These are phyloP conservation scores for Paramecium sexaurelia DNA, from an alignment of 73 alveolate genomes.

Conservation along the genomic window DNA sequence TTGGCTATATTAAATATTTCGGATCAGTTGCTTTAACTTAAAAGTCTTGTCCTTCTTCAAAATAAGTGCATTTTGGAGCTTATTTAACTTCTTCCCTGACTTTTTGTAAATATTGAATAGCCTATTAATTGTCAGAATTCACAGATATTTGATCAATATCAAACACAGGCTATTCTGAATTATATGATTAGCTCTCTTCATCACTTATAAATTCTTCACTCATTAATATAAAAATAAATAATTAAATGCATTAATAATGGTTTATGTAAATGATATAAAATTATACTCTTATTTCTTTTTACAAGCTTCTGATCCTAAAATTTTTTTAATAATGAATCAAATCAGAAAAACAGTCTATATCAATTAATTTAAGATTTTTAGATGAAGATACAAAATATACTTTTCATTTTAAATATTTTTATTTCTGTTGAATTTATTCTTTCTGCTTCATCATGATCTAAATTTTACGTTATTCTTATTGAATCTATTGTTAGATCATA, in stretches of 20 bases:
- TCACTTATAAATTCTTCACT: not conserved
- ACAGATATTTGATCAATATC: not conserved
- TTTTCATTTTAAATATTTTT: not conserved
- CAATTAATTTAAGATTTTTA: slow-evolving; percentile 54
- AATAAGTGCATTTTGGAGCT: not conserved
- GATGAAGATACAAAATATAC: slow-evolving; percentile 67
- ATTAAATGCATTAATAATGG: no score
- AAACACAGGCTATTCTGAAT: not conserved
- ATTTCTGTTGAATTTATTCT: not conserved
- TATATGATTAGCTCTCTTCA: not conserved
- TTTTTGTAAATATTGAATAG: not conserved
- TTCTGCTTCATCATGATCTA: slow-evolving; percentile 9
- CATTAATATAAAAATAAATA: not conserved
- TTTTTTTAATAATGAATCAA: slow-evolving; percentile 61
- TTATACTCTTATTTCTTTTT: no score
- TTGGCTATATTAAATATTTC: not conserved
- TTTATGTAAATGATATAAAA: no score
- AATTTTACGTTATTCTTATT: not conserved
- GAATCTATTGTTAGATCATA: not conserved
- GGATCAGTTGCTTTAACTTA: not conserved
- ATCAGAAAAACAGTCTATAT: slow-evolving; percentile 42
- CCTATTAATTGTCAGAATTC: slow-evolving; percentile 24
- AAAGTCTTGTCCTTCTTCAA: slow-evolving; percentile 33
- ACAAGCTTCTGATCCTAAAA: no score
- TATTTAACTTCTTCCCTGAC: not conserved